Percentiles rank a stretch among this genome's conserved stretches.
phyloP scores from a whole-genome alignment of 1,284 basidiomycete genomes.

The Ceratobasidium sp. region DNA sequence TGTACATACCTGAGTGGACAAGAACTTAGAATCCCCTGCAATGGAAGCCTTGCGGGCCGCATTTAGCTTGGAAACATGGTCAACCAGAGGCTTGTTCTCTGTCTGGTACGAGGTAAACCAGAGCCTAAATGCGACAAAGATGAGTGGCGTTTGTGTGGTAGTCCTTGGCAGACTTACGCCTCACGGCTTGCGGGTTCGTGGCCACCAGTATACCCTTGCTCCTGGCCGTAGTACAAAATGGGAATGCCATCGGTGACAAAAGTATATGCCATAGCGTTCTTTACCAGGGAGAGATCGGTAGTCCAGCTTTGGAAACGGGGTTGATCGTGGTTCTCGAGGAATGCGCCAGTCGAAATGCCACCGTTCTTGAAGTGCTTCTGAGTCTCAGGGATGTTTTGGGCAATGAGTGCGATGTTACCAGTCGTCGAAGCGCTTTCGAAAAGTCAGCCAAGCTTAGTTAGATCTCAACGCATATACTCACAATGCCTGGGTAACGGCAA shows the following conservation, averaged over 20 bases:
- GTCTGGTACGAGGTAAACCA: conserved; percentile 62
- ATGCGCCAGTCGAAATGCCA: conserved; percentile 50
- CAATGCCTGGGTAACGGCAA: conserved; percentile 29
- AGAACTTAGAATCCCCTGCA: conserved; percentile 56
- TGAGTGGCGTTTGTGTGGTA: not conserved
- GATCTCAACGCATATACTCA: not conserved
- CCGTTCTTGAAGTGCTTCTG: conserved; percentile 45
- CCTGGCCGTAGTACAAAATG: conserved; percentile 63
- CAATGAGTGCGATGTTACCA: conserved; percentile 50
- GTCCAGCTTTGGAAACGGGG: conserved; percentile 49
- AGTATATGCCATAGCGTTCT: conserved; percentile 54
- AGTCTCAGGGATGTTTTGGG: conserved; percentile 47
- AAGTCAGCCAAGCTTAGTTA: not conserved
- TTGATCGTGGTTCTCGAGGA: conserved; percentile 56
- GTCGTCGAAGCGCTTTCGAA: conserved; percentile 36
- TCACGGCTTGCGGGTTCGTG: conserved; percentile 63
- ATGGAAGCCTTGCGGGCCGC: conserved; percentile 65
- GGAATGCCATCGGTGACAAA: conserved; percentile 60
- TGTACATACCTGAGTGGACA: conserved; percentile 58
- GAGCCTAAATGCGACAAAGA: conserved; percentile 52
- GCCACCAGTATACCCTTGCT: conserved; percentile 58
- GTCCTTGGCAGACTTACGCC: conserved; percentile 54
- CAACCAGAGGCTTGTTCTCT: conserved; percentile 57
- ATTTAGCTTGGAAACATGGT: conserved; percentile 63
- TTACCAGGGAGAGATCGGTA: conserved; percentile 45